Evolutionary conservation across 306 rosid genomes (phyloP).

Genomic region (Sophora flavescens): DNA sequence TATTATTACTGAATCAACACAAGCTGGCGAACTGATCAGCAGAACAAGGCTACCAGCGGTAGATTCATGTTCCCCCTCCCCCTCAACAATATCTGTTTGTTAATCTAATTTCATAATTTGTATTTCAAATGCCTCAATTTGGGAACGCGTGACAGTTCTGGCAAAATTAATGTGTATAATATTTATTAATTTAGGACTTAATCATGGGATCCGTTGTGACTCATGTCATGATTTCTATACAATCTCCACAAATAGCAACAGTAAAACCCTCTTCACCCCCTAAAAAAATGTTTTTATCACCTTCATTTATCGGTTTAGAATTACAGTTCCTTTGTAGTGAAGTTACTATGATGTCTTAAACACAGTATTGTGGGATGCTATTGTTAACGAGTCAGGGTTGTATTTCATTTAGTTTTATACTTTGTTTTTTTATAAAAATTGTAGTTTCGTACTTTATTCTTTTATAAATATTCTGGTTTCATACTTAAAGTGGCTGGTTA

Average conservation of each 20-base stretch:
- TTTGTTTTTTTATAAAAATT: background rate
- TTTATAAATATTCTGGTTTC: background rate
- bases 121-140: slow-evolving; percentile 32
- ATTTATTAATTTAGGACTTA: slow-evolving; percentile 15
- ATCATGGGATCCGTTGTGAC: slow-evolving; percentile 2
- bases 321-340: slow-evolving; percentile 18
- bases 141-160: slow-evolving; percentile 26
- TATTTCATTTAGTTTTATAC: slow-evolving; percentile 14
- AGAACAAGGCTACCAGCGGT: slow-evolving; percentile 63
- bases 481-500: slow-evolving; percentile 16
- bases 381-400: slow-evolving; percentile 7
- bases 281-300: background rate
- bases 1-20: slow-evolving; percentile 75
- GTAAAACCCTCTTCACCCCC: background rate
- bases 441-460: background rate
- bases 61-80: slow-evolving; percentile 41
- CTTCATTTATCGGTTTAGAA: slow-evolving; percentile 22
- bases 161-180: slow-evolving; percentile 16
- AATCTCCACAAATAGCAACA: background rate
- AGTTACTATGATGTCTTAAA: slow-evolving; percentile 25
- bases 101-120: slow-evolving; percentile 38
- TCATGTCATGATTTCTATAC: background rate
- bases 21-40: slow-evolving; percentile 81
- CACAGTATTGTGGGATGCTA: slow-evolving; percentile 7
- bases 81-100: slow-evolving; percentile 23